A percentile compares a stretch with the other conserved stretches of the same genome.
phyloP scores from a whole-genome alignment of 176 grass and related monocot species.

The Luzula sylvatica region DNA sequence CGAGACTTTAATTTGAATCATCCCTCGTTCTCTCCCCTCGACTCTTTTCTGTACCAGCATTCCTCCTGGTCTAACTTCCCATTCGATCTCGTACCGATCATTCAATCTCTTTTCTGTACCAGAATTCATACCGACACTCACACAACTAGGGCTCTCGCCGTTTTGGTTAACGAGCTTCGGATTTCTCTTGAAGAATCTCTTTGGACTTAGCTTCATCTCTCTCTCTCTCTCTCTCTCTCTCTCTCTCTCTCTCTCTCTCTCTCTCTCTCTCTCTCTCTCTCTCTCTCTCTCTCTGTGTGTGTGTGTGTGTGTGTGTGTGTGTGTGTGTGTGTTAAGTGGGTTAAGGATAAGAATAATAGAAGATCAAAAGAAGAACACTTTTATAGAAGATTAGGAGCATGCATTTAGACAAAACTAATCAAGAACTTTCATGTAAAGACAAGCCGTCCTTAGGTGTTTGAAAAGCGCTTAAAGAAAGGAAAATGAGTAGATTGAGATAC shows the following conservation, averaged over 20 bases:
- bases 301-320: too few species aligned
- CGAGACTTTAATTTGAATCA: constrained; percentile 33
- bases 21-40: constrained; percentile 19
- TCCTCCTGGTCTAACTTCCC: constrained; percentile 64
- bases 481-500: constrained; percentile 24
- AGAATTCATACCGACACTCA: too few species aligned
- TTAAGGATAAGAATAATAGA: not conserved
- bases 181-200: constrained; percentile 64
- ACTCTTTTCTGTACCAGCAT: constrained; percentile 81
- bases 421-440: constrained; percentile 33
- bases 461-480: constrained; percentile 6
- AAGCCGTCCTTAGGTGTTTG: constrained; percentile 27
- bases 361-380: not conserved
- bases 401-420: constrained; percentile 24
- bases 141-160: too few species aligned
- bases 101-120: too few species aligned
- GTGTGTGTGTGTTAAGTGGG: not conserved
- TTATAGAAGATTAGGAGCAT: constrained; percentile 17
- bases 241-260: not conserved
- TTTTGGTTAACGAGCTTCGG: constrained; percentile 26
- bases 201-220: constrained; percentile 63
- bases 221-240: constrained; percentile 18
- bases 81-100: constrained; percentile 48
- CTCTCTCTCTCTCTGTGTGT: too few species aligned
- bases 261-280: too few species aligned